Evolutionary conservation across 345 rosid genomes (phyloP).

Genomic region (Hirschfeldia incana): DNA sequence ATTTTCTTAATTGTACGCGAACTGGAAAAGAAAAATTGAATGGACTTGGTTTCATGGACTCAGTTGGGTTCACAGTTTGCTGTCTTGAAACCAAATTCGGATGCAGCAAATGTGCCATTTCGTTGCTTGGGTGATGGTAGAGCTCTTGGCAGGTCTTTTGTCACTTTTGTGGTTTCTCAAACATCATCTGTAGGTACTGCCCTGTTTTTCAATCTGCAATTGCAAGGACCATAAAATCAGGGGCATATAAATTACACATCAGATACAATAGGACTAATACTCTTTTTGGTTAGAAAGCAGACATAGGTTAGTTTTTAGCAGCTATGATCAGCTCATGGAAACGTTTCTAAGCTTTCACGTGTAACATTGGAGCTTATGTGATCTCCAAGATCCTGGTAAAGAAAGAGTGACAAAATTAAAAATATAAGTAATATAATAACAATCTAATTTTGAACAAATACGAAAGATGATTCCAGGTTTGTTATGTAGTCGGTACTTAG

Average conservation of each 20-base stretch:
- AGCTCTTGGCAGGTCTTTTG: not conserved
- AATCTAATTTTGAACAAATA: not conserved
- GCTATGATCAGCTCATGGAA: not conserved
- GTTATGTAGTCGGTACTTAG: not conserved
- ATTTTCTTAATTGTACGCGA: slow-evolving; percentile 5
- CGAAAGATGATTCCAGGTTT: not conserved
- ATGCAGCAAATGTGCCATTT: not conserved
- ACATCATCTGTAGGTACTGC: not conserved
- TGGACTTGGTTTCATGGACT: not conserved
- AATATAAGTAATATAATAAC: not conserved
- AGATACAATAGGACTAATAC: not conserved
- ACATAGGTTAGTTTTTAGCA: not conserved
- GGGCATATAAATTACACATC: not conserved
- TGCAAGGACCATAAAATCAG: not conserved
- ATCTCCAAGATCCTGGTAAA: too few relatives aligned
- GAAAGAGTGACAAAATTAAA: not conserved
- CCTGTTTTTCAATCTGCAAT: not conserved
- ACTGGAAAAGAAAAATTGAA: not conserved
- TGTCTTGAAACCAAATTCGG: not conserved
- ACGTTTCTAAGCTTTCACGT: not conserved
- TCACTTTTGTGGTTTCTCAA: not conserved
- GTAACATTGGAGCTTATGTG: too few relatives aligned
- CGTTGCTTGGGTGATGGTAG: not conserved
- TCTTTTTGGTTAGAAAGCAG: not conserved
- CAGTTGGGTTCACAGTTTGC: not conserved